phyloP scores from a whole-genome alignment of 192 early-diverging fungal genomes.

The Dimargaris xerosporica region DNA sequence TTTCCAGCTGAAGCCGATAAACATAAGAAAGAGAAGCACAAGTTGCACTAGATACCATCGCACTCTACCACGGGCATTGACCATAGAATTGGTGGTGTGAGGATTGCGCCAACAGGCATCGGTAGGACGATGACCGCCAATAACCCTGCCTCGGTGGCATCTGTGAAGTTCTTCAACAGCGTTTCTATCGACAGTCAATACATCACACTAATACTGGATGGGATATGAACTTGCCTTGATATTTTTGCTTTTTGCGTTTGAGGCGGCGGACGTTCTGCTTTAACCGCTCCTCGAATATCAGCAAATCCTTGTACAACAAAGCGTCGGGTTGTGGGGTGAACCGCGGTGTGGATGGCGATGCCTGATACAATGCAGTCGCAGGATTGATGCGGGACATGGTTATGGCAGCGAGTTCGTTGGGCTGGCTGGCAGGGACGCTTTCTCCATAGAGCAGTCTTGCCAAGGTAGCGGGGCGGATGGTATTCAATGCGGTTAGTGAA shows the following conservation, averaged over 20 bases:
- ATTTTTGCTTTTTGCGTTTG: constrained; percentile 53
- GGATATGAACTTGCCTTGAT: constrained; percentile 29
- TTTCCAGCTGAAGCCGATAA: too few relatives aligned
- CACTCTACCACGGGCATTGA: neutral
- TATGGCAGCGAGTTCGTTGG: too few relatives aligned
- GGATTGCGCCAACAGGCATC: neutral
- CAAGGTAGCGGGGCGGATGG: too few relatives aligned
- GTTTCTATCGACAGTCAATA: neutral
- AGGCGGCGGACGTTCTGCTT: constrained; percentile 53
- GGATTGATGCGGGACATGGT: too few relatives aligned
- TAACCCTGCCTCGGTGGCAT: neutral
- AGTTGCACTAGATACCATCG: neutral
- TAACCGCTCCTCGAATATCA: constrained; percentile 68
- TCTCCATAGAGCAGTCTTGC: too few relatives aligned
- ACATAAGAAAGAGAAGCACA: too few relatives aligned
- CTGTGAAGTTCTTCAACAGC: neutral
- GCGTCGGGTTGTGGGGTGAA: constrained; percentile 5
- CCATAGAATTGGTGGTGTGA: neutral
- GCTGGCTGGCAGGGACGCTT: too few relatives aligned
- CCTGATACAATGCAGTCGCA: too few relatives aligned
- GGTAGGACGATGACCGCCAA: neutral
- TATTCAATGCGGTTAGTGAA: too few relatives aligned
- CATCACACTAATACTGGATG: neutral
- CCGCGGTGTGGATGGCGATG: too few relatives aligned
- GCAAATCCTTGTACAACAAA: constrained; percentile 50